Percentiles rank a stretch among this genome's conserved stretches.
phyloP scores from a whole-genome alignment of 2,329 filamentous ascomycete species.

The Colletotrichum musae region DNA sequence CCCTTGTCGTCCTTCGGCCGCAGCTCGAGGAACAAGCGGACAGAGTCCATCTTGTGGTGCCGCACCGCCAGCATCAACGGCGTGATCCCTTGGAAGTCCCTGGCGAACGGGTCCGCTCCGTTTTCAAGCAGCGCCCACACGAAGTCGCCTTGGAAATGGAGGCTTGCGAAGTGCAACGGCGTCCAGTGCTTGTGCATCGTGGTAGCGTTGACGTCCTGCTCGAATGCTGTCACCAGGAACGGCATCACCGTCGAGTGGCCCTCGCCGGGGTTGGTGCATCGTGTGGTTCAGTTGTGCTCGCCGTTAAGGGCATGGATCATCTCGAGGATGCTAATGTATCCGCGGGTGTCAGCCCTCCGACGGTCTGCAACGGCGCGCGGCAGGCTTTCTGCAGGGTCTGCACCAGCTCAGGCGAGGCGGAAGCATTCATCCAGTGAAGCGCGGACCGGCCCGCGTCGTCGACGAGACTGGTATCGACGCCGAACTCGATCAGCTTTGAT shows the following conservation, averaged over 20 bases:
- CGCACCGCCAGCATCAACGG: conserved; percentile 7
- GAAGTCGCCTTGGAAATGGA: neutral
- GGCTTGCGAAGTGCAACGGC: conserved; percentile 24
- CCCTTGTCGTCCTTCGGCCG: neutral
- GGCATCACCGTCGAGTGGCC: neutral
- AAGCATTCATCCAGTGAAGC: conserved; percentile 47
- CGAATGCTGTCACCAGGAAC: neutral
- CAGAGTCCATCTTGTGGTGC: neutral
- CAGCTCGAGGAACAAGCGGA: neutral
- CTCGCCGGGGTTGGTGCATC: neutral
- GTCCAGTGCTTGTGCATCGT: conserved; percentile 13
- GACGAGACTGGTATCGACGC: conserved; percentile 38
- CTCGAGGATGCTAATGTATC: conserved; percentile 40
- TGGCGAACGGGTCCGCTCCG: conserved; percentile 17
- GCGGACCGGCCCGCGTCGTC: conserved; percentile 41
- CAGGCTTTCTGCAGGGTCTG: conserved; percentile 44
- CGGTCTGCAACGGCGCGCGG: conserved; percentile 37
- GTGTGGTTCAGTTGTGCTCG: neutral
- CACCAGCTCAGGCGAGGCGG: conserved; percentile 45
- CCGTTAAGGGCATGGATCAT: neutral
- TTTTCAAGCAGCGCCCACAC: conserved; percentile 15
- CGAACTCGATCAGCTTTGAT: conserved; percentile 41
- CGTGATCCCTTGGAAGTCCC: neutral
- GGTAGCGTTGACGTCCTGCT: conserved; percentile 5
- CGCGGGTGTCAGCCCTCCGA: conserved; percentile 44